Percentiles rank a stretch among this genome's conserved stretches.
Conservation (phyloP, 495 filamentous ascomycete genomes). For the Neurospora sublineolata region DNA sequence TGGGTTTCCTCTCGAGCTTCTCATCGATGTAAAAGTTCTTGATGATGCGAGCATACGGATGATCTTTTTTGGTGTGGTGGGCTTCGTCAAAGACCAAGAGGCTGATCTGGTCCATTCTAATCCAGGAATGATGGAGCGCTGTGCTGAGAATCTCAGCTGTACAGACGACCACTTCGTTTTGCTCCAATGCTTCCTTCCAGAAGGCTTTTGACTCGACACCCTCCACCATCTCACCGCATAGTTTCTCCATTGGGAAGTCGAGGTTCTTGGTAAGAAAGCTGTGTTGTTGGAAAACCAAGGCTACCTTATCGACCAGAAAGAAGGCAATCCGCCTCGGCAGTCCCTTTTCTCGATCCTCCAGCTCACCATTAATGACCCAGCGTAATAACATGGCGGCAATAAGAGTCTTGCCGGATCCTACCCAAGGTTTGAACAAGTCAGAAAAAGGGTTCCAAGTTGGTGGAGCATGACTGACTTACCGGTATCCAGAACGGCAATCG, state of each 20-base stretch:
- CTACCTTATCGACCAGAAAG: conserved; percentile 85
- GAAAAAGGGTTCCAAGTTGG: not conserved
- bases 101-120: conserved; percentile 77
- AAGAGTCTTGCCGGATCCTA: conserved; percentile 90
- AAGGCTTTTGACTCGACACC: conserved; percentile 48
- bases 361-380: conserved; percentile 65
- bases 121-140: conserved; percentile 68
- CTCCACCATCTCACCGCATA: conserved; percentile 54
- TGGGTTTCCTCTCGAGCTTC: conserved; percentile 44
- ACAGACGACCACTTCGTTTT: conserved; percentile 85
- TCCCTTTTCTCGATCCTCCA: conserved; percentile 54
- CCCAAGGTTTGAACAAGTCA: conserved; percentile 2
- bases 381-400: conserved; percentile 84
- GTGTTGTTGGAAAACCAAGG: conserved; percentile 83
- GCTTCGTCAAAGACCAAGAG: conserved; percentile 93
- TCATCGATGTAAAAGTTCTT: conserved; percentile 62
- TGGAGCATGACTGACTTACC: conserved; percentile 32
- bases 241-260: conserved; percentile 63
- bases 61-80: conserved; percentile 91
- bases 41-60: conserved; percentile 85
- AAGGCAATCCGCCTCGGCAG: conserved; percentile 58
- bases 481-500: conserved; percentile 91
- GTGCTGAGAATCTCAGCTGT: conserved; percentile 78
- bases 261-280: conserved; percentile 76
- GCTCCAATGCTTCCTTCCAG: conserved; percentile 56